These are phyloP conservation scores for Tulasnella sp. DNA, from an alignment of 768 basidiomycete species.

Conservation along the genomic window DNA sequence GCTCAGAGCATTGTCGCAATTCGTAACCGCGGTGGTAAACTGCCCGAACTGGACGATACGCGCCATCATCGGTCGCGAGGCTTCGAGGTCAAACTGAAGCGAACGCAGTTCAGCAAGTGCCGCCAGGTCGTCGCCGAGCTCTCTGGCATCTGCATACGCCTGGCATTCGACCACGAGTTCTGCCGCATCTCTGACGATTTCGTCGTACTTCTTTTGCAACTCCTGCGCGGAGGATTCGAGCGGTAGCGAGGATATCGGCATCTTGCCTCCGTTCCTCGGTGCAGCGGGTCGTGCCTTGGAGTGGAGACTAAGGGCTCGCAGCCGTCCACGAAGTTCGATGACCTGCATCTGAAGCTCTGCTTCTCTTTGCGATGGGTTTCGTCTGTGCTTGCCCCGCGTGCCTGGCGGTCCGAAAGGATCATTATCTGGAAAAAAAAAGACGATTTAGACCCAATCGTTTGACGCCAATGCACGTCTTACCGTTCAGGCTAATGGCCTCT, in stretches of 20 bases:
- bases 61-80: slow-evolving; percentile 37
- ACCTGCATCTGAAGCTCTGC: slow-evolving; percentile 23
- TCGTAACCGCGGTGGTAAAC: slow-evolving; percentile 37
- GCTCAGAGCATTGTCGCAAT: slow-evolving; percentile 66
- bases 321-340: slow-evolving; percentile 46
- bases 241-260: slow-evolving; percentile 34
- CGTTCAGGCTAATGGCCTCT: no score
- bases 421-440: background rate
- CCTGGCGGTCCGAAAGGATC: slow-evolving; percentile 1
- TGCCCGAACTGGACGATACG: slow-evolving; percentile 43
- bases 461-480: no score
- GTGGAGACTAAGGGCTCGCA: slow-evolving; percentile 50
- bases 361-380: slow-evolving; percentile 2
- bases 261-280: no score
- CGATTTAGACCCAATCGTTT: no score
- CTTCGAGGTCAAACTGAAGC: slow-evolving; percentile 45
- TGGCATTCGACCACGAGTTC: slow-evolving; percentile 34
- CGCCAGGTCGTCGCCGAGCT: slow-evolving; percentile 30
- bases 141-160: no score
- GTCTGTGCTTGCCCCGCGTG: slow-evolving; percentile 9
- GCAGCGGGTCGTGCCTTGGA: slow-evolving; percentile 37
- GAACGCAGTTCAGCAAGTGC: slow-evolving; percentile 50
- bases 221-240: slow-evolving; percentile 35
- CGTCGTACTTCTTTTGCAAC: slow-evolving; percentile 37
- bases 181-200: slow-evolving; percentile 36